Conservation (phyloP, 371 early-diverging fungal genomes). For the Zychaea mexicana region DNA sequence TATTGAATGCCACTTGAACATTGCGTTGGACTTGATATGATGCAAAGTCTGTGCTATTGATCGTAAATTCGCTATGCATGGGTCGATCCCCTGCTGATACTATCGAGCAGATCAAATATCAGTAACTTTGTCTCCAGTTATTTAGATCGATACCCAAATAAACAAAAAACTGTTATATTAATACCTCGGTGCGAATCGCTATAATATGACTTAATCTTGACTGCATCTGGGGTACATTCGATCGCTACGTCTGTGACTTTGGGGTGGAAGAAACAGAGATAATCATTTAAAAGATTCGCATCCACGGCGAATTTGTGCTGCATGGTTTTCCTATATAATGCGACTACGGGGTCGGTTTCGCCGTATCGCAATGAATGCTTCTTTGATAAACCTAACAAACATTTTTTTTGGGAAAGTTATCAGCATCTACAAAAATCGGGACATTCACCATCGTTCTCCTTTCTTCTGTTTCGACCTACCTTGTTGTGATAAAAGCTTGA, state of each 20-base stretch:
- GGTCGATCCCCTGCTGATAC: conserved; percentile 7
- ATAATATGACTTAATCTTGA: conserved; percentile 17
- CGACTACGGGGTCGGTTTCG: conserved; percentile 12
- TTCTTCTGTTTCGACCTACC: background rate
- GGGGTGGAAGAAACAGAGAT: conserved; percentile 16
- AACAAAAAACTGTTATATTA: no score
- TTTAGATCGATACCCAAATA: no score
- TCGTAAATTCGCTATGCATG: conserved; percentile 20
- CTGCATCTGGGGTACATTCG: conserved; percentile 13
- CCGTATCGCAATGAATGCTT: conserved; percentile 20
- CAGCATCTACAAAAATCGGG: no score
- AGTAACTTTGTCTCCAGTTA: no score
- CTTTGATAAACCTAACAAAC: conserved; percentile 17
- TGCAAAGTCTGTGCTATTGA: conserved; percentile 18
- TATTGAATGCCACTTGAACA: conserved; percentile 13
- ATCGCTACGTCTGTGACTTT: conserved; percentile 12
- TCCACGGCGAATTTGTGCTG: conserved; percentile 16
- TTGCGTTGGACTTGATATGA: conserved; percentile 6
- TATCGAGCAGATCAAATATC: no score
- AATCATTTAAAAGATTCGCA: conserved; percentile 13
- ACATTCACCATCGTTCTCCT: background rate
- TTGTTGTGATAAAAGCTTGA: conserved; percentile 3
- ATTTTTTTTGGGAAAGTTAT: no score
- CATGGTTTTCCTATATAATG: conserved; percentile 15
- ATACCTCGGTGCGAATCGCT: background rate